A percentile compares a stretch with the other conserved stretches of the same genome.
phyloP scores from a whole-genome alignment of 768 basidiomycete species.

The Coprinopsis strossmayeri region DNA sequence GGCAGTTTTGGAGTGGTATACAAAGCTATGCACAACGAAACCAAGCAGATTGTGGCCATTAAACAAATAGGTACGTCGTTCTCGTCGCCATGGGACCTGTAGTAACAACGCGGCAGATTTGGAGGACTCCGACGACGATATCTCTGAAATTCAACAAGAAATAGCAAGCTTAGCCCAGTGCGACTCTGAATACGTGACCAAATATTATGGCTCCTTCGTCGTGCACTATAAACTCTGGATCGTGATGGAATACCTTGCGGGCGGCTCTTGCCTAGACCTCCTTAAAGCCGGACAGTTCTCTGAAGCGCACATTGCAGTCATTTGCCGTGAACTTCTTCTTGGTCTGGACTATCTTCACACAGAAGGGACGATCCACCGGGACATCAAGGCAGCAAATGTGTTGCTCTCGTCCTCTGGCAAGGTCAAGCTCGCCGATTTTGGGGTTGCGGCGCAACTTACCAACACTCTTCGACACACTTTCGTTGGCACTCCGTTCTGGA shows the following conservation, averaged over 20 bases:
- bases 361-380: constrained; percentile 95
- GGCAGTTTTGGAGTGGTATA: constrained; percentile 97
- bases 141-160: constrained; percentile 97
- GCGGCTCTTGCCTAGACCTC: constrained; percentile 96
- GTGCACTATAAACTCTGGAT: constrained; percentile 98
- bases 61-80: constrained; percentile 85
- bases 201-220: constrained; percentile 96
- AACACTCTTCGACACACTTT: constrained; percentile 94
- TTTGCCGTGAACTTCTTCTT: constrained; percentile 86
- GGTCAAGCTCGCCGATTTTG: constrained; percentile 98
- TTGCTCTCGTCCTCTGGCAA: constrained; percentile 84
- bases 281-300: constrained; percentile 88
- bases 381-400: constrained; percentile 98
- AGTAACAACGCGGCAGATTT: constrained; percentile 52
- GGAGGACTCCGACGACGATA: constrained; percentile 98
- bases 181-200: constrained; percentile 94
- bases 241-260: constrained; percentile 98
- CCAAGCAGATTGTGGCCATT: constrained; percentile 92
- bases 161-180: constrained; percentile 94
- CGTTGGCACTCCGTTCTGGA: constrained; percentile 96
- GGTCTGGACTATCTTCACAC: constrained; percentile 96
- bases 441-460: constrained; percentile 95
- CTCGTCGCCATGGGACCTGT: constrained; percentile 7
- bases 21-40: constrained; percentile 94
- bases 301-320: constrained; percentile 91